Evolutionary conservation across 495 filamentous ascomycete species (phyloP), one percentile per base, ranked within the genome.

Genomic region (Penicillium salamii): DNA sequence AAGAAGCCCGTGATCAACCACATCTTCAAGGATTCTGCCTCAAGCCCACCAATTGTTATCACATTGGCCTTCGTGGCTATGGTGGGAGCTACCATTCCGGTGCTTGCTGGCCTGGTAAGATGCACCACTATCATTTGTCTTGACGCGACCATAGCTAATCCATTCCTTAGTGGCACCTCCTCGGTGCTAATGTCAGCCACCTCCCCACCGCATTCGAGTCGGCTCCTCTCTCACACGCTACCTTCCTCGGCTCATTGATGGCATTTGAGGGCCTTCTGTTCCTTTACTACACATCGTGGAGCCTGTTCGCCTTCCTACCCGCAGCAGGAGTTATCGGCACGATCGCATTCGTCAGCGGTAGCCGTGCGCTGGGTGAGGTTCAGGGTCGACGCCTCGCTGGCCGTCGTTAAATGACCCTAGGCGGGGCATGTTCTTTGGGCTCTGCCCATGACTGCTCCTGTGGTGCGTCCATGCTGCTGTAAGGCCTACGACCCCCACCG

Each of bases 251-350:
- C 33, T 93, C 89, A 7, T 81, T 98, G 50, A 29, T 96, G 20
- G 81, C 83, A 11, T 84, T 98, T 74, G 93, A 98, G 68, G 87
- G 81, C 7, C 81, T 96, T 55, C 97, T 97, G 73, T 91, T 91
- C 78, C 67, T 96, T 66, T 98, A 98, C 77, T 98, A 97, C 65
- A 87, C 79, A 24, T 85, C 72, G 56, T 97, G 92, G 93, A 96
- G 85, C 57, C 74, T 98, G 37, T 98, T 97, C 79, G 86, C 95
- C 74, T 80, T 80, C 21, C 78, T 98, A 32, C 91, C 91, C 8
- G 84, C 83, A 42, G 82, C 82, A 53, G 80, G 76, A 28, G 71
- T 79, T 34, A 80, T 88, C 42, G 85, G 85, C 17, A 67, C 76
- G 36, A 81, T 90, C 45, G 80, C 87, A 18, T 90, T 95, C 61